phyloP scores from a whole-genome alignment of 2,329 filamentous ascomycete species.

The Balansia obtecta region DNA sequence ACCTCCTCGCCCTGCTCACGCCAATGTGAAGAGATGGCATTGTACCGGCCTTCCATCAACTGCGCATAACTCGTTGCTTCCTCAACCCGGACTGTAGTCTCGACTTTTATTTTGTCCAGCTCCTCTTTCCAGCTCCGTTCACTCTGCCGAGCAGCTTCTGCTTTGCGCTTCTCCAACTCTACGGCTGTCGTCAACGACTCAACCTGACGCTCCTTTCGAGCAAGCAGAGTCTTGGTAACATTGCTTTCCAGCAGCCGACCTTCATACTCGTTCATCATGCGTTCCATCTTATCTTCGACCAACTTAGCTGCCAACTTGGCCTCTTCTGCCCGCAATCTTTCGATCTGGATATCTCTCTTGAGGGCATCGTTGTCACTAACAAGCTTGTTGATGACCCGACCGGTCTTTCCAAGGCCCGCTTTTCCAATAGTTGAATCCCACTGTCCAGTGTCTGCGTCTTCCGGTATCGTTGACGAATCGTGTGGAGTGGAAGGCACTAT shows the following conservation, averaged over 20 bases:
- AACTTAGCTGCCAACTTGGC: constrained; percentile 55
- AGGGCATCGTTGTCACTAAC: constrained; percentile 71
- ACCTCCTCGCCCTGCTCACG: constrained; percentile 53
- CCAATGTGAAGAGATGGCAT: constrained; percentile 53
- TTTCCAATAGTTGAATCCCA: constrained; percentile 60
- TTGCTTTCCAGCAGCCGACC: constrained; percentile 55
- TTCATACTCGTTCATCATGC: constrained; percentile 56
- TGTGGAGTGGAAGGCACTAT: constrained; percentile 18
- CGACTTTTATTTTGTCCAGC: constrained; percentile 47
- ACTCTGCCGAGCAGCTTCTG: constrained; percentile 44
- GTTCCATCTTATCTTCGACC: constrained; percentile 59
- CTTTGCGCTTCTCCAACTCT: constrained; percentile 50
- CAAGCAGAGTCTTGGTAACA: constrained; percentile 58
- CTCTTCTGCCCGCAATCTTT: constrained; percentile 54
- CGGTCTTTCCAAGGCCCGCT: constrained; percentile 60
- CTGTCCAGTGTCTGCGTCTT: constrained; percentile 24
- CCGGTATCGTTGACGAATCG: constrained; percentile 16
- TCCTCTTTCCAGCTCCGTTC: constrained; percentile 51
- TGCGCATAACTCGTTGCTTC: constrained; percentile 51
- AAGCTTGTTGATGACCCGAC: constrained; percentile 67
- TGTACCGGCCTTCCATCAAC: constrained; percentile 59
- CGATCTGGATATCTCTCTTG: constrained; percentile 59
- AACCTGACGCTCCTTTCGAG: constrained; percentile 63
- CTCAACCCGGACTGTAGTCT: constrained; percentile 51
- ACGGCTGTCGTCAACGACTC: constrained; percentile 53